Base-by-base conservation (phyloP, 371 early-diverging fungal species). In the Haplosporangium sp. region DNA sequence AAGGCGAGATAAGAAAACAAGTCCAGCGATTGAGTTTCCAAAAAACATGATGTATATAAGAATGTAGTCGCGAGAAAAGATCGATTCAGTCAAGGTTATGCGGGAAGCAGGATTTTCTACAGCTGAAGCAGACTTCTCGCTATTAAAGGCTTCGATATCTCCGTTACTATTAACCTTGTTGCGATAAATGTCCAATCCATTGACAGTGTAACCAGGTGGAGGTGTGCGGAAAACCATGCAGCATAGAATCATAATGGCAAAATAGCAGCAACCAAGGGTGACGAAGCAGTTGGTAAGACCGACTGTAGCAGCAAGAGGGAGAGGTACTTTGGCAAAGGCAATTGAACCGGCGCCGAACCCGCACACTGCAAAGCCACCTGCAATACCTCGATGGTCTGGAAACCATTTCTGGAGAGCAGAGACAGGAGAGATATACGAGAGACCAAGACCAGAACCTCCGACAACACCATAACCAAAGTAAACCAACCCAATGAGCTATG, bases 281-380 rank as follows among this genome's bases (percentile, higher is more conserved):
- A 91, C 73, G 71, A 92, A 91, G 3, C 88, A 78, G 48, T 83
- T 59, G 7, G 91, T 87, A 38, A 90, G 74, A 34, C 86, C 88
- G 1, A 87, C 77, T 53, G 74, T 59, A 11, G 84, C 84, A 59
- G 81, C 77, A 15, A 92, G 83, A 65, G 83, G 83, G 35, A 83
- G 81, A 69, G 89, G 89, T 45, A 90, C 84, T 73, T 86, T 85
- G 55, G 90, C 89, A 39, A 89, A 83, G 37, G 87, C 87, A 65
- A 92, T 88, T 9, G 89, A 87, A 0, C 92, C 92, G 27, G 87
- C 90, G 61, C 92, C 91, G 70, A 92, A 92, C 19, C 91, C 92
- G 72, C 89, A 88, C 56, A 92, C 92, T 7, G 90, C 90, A 47
- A 88, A 84, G 6, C 90, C 88, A 19, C 86, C 84, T 2, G 88